Evolutionary conservation across 352 stramenopile genomes (phyloP), one percentile per base, ranked within the genome.

Genomic region (Pythium biforme): DNA sequence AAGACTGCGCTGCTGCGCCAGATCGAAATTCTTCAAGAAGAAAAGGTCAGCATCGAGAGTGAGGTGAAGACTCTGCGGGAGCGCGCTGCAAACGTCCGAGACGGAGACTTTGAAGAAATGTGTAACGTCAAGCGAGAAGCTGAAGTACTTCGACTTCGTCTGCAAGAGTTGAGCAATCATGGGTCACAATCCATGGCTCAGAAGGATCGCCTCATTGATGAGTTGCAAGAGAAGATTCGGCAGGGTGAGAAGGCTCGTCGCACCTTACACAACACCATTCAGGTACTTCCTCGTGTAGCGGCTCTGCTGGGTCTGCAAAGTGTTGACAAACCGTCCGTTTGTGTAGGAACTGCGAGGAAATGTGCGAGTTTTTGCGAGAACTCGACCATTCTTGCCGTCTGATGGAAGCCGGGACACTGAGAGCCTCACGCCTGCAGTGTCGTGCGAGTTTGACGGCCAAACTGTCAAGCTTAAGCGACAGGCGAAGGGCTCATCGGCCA

Each of bases 241-340:
- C 70, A 88, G n/a, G 84, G 83, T 1, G 86, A 97, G 59, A 91
- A 86, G 31, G 53, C 93, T 17, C 86, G 97, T 33, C 80, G 97
- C n/a, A 80, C 89, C 64, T 92, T 99, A 81, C 97, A 99, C 81
- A 99, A 99, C 76, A 90, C 86, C 41, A 98, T 99, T 31, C 82
- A 94, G 75, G 82, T 91, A 80, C 34, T 68, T 8, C 17, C 14
- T 27, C 10, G 27, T 25, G 12, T 22, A n/a, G 11, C 17, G 17
- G 19, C 4, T 26, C 40, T 47, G 6, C n/a, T n/a, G 10, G 9
- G n/a, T 40, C 60, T 17, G n/a, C 14, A 27, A 9, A 41, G 27
- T 51, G 20, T 52, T 25, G 45, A 27, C 59, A 34, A 37, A 34
- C 46, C 8, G 4, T 40, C 49, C 15, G 6, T 20, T 29, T 15